Conservation (phyloP, 768 basidiomycete species). For the Termitomyces eurrhizus region DNA sequence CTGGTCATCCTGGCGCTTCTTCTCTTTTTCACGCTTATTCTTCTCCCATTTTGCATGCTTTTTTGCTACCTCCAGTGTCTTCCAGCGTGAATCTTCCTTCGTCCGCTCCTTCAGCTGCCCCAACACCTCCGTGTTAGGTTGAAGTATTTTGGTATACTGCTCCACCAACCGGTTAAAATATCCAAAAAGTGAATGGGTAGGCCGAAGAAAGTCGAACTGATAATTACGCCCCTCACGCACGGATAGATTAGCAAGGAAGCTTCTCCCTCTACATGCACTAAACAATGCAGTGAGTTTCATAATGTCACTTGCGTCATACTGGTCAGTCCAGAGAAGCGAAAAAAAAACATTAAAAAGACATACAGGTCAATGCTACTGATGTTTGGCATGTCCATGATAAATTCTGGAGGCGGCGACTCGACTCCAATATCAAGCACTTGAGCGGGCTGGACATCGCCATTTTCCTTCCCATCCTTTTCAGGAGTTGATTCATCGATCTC, state of each 20-base stretch:
- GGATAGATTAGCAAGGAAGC: slow-evolving; percentile 82
- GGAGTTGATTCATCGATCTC: slow-evolving; percentile 59
- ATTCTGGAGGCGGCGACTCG: slow-evolving; percentile 79
- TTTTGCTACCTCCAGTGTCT: slow-evolving; percentile 68
- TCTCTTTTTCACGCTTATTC: slow-evolving; percentile 77
- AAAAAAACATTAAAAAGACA: slow-evolving; percentile 29
- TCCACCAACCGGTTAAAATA: slow-evolving; percentile 98
- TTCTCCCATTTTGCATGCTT: slow-evolving; percentile 89
- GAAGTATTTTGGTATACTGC: slow-evolving; percentile 88
- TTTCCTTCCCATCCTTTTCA: slow-evolving; percentile 42
- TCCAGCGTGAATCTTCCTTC: slow-evolving; percentile 68
- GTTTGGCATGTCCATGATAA: slow-evolving; percentile 81
- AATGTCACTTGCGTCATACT: slow-evolving; percentile 69
- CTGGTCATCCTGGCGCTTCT: slow-evolving; percentile 84
- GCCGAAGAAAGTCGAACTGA: slow-evolving; percentile 96
- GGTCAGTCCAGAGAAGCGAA: slow-evolving; percentile 2
- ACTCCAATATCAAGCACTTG: slow-evolving; percentile 60
- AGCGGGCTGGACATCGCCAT: slow-evolving; percentile 28
- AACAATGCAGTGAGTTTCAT: slow-evolving; percentile 96
- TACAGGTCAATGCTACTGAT: slow-evolving; percentile 89
- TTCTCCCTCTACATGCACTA: slow-evolving; percentile 85
- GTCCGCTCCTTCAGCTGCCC: slow-evolving; percentile 64
- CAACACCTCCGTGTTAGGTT: slow-evolving; percentile 74
- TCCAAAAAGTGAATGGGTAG: slow-evolving; percentile 92
- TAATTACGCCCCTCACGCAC: slow-evolving; percentile 90